Conservation (phyloP, 1,139 yeast genomes). For the Kazachstania sp. region DNA sequence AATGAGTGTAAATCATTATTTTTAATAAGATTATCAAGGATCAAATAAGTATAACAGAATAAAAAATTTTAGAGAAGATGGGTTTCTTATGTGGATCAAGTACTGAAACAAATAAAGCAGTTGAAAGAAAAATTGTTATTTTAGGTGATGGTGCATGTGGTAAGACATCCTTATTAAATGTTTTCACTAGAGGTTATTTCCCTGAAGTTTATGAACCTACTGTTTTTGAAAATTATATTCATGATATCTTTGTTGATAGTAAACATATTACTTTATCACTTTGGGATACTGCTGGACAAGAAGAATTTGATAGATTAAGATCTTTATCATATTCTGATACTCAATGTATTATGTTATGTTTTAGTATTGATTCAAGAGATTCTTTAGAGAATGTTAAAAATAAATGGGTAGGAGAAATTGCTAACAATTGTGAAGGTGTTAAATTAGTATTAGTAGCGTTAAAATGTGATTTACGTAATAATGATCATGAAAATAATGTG, state of each 20-base stretch:
- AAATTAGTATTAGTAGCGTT: conserved; percentile 87
- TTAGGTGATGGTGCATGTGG: conserved; percentile 98
- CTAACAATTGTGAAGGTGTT: conserved; percentile 95
- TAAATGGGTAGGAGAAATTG: conserved; percentile 95
- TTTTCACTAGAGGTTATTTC: conserved; percentile 93
- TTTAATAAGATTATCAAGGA: too few relatives aligned
- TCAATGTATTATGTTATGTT: conserved; percentile 93
- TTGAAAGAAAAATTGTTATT: conserved; percentile 88
- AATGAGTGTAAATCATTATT: too few relatives aligned
- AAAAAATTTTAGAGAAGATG: conserved; percentile 12
- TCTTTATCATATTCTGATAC: conserved; percentile 90
- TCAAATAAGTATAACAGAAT: too few relatives aligned
- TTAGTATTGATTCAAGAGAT: conserved; percentile 88
- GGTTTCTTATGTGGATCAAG: conserved; percentile 27
- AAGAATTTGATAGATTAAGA: conserved; percentile 88
- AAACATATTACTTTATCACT: conserved; percentile 85
- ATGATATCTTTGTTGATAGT: conserved; percentile 92
- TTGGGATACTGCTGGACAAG: conserved; percentile 99
- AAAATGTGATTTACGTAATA: conserved; percentile 81
- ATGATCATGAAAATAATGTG: conserved; percentile 34
- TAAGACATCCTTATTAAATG: conserved; percentile 84
- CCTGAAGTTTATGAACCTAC: conserved; percentile 99
- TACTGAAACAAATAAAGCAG: conserved; percentile 30
- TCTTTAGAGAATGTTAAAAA: conserved; percentile 89
- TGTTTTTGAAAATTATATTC: conserved; percentile 94